Conservation (phyloP, 805 yeast species). For the Scheffersomyces amazonensis region DNA sequence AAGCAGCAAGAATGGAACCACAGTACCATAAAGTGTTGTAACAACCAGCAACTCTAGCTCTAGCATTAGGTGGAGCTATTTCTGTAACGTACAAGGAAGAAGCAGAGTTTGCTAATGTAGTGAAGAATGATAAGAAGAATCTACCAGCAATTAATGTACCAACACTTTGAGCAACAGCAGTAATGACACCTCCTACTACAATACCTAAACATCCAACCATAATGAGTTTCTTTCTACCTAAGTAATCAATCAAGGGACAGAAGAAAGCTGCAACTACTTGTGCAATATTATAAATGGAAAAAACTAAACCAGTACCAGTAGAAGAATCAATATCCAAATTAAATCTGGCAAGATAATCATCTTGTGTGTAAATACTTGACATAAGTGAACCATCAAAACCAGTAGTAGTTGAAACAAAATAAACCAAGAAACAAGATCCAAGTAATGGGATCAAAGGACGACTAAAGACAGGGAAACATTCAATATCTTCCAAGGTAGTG, state of each 20-base stretch:
- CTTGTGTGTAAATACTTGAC: constrained; percentile 15
- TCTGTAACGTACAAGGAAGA: constrained; percentile 47
- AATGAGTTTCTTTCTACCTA: constrained; percentile 35
- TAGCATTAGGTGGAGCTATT: constrained; percentile 38
- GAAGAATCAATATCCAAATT: constrained; percentile 24
- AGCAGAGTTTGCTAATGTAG: constrained; percentile 34
- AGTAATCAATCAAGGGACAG: constrained; percentile 26
- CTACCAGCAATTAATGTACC: constrained; percentile 37
- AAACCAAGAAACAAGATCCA: constrained; percentile 10
- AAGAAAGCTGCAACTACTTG: constrained; percentile 21
- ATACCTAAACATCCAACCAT: constrained; percentile 20
- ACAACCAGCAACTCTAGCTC: constrained; percentile 35
- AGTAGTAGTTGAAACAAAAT: constrained; percentile 39
- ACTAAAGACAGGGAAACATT: constrained; percentile 3
- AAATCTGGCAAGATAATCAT: constrained; percentile 12
- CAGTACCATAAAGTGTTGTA: constrained; percentile 36
- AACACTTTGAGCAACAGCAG: constrained; percentile 22
- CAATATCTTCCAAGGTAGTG: constrained; percentile 3
- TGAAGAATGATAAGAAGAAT: constrained; percentile 44
- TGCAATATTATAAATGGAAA: constrained; percentile 28
- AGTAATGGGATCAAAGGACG: constrained; percentile 7
- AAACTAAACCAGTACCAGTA: constrained; percentile 34
- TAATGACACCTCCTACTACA: constrained; percentile 27
- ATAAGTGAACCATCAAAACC: constrained; percentile 46
- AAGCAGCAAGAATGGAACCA: constrained; percentile 39